A percentile compares a stretch with the other conserved stretches of the same genome.
These are phyloP conservation scores for Fusarium circinatum DNA, from an alignment of 2,329 filamentous ascomycete genomes.

Conservation along the genomic window DNA sequence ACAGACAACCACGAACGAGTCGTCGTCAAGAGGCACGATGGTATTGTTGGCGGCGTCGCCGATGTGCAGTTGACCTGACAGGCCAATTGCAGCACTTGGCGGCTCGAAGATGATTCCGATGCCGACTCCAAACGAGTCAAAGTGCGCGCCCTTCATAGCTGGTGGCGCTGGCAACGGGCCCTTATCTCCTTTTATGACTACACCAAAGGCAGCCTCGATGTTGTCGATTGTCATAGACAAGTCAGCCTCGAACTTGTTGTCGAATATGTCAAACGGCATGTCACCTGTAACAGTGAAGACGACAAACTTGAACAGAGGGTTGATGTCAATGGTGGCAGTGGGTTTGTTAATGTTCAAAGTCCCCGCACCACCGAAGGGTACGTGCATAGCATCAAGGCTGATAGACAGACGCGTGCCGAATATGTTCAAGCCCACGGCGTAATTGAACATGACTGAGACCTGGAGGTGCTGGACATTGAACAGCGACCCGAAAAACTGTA, in stretches of 20 bases:
- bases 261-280: neutral
- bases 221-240: neutral
- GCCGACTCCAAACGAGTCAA: neutral
- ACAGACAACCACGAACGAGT: neutral
- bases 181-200: neutral
- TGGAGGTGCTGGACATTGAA: neutral
- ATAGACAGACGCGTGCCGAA: neutral
- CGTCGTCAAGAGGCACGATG: neutral
- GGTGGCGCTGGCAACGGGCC: neutral
- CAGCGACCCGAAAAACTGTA: neutral
- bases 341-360: neutral
- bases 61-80: neutral
- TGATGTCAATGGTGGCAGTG: constrained; percentile 4
- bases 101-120: constrained; percentile 5
- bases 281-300: neutral
- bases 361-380: neutral
- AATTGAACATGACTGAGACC: neutral
- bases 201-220: neutral
- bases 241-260: neutral
- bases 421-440: neutral
- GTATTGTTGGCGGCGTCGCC: neutral
- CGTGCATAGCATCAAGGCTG: neutral
- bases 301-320: neutral
- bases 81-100: neutral
- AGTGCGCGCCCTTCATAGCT: neutral